Base-by-base conservation (phyloP, 106 monocot species). In the Gastrodia elata region DNA sequence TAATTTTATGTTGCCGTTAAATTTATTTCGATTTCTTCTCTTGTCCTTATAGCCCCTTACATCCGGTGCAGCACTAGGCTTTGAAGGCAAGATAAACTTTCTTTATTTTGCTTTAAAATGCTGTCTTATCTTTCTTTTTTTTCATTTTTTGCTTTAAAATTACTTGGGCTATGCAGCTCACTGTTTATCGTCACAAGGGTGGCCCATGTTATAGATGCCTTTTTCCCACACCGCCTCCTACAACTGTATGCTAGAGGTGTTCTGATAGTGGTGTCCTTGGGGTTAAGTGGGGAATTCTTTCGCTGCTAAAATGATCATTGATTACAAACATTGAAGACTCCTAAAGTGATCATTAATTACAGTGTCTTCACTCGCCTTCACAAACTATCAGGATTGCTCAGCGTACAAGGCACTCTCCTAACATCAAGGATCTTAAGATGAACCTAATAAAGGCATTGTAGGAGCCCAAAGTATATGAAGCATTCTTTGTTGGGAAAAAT, bases 211-310 rank as follows among this genome's bases (percentile, higher is more conserved):
- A 98, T 52, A 77, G 98, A 43, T 98, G 98, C 73, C 98, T 98
- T 87, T 98, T 98, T 64, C 93, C 98, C 70, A 91, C 80, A 64
- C 98, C 98, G 65, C 92, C 97, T 80, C 93, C 98, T 24, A 73
- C 93, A n/a, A 70, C 84, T 58, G 93, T 91, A 41, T 98, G 98
- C 79, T 93, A 98, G 49, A 93, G 98, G 85, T 98, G 98, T 75
- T 98, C 93, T 67, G 98, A 98, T 32, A 93, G 91, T 81, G 98
- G 98, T 49, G 98, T 98, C 74, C 98, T 98, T 87, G 98, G 98
- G 65, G 93, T 96, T 98, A 67, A 93, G 98, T 93, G 82, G 39
- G 93, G 83, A 5, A 35, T 44, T 39, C 18, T 55, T 32, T 15
- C n/a, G n/a, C n/a, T n/a, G n/a, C 5, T 67, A 0, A 18, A 37